phyloP scores from a whole-genome alignment of 2,329 filamentous ascomycete species.

The Aspergillus sp. region DNA sequence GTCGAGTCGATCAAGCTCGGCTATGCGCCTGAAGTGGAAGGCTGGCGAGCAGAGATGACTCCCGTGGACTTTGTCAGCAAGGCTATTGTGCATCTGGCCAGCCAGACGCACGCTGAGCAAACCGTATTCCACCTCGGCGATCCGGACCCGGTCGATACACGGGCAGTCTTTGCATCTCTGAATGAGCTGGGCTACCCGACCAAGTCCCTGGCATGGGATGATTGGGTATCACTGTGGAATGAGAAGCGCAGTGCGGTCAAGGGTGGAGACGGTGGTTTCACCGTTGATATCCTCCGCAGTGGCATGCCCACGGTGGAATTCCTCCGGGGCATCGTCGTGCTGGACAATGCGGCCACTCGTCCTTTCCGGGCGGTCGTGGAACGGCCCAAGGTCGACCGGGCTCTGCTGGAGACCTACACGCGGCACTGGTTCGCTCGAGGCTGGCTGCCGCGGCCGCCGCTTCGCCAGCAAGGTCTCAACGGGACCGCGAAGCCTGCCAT shows the following conservation, averaged over 20 bases:
- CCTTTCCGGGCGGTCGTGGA: slow-evolving; percentile 60
- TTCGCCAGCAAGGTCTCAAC: slow-evolving; percentile 49
- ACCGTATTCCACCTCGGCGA: slow-evolving; percentile 74
- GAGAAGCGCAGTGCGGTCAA: slow-evolving; percentile 67
- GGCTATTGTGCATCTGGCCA: slow-evolving; percentile 69
- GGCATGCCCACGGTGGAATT: slow-evolving; percentile 78
- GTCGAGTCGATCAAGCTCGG: slow-evolving; percentile 76
- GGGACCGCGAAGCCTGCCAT: slow-evolving; percentile 48
- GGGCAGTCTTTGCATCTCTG: slow-evolving; percentile 65
- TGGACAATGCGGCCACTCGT: slow-evolving; percentile 69
- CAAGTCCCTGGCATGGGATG: slow-evolving; percentile 65
- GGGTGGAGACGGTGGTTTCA: slow-evolving; percentile 71
- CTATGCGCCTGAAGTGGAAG: slow-evolving; percentile 67
- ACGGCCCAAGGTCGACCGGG: slow-evolving; percentile 68
- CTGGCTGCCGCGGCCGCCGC: slow-evolving; percentile 68
- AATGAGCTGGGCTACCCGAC: slow-evolving; percentile 70
- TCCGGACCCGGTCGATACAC: slow-evolving; percentile 67
- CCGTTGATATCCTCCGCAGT: slow-evolving; percentile 74
- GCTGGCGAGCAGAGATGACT: slow-evolving; percentile 81
- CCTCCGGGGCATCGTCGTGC: slow-evolving; percentile 68
- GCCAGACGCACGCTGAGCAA: slow-evolving; percentile 63
- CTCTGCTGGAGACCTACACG: slow-evolving; percentile 74
- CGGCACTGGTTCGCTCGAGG: slow-evolving; percentile 79
- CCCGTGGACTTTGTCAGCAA: slow-evolving; percentile 79
- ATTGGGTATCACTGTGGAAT: slow-evolving; percentile 74